A percentile compares a stretch with the other conserved stretches of the same genome.
Conservation (phyloP, 2,329 filamentous ascomycete genomes). For the Hymenoscyphus linearis region DNA sequence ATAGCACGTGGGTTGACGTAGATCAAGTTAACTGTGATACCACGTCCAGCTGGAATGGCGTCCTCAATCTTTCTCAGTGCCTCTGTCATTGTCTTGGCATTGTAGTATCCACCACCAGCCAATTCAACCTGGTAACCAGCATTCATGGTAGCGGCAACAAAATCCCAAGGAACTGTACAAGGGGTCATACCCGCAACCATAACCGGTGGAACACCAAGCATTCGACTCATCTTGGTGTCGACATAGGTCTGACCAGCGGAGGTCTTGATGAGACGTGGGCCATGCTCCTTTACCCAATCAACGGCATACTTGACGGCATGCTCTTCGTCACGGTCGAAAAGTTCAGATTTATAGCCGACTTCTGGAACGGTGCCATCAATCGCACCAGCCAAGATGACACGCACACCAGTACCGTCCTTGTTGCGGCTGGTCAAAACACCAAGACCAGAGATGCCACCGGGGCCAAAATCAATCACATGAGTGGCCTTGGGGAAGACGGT, state of each 20-base stretch:
- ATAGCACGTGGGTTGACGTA: slow-evolving; percentile 87
- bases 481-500: slow-evolving; percentile 87
- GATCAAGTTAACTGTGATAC: slow-evolving; percentile 85
- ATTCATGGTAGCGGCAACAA: slow-evolving; percentile 88
- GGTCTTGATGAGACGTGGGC: slow-evolving; percentile 85
- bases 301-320: slow-evolving; percentile 91
- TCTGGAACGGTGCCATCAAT: slow-evolving; percentile 85
- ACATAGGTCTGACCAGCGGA: slow-evolving; percentile 86
- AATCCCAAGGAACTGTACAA: slow-evolving; percentile 83
- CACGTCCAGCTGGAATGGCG: slow-evolving; percentile 75
- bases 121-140: slow-evolving; percentile 93
- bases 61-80: slow-evolving; percentile 82
- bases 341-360: slow-evolving; percentile 94
- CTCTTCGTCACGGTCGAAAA: slow-evolving; percentile 94
- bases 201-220: slow-evolving; percentile 78
- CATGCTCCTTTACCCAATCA: slow-evolving; percentile 97
- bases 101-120: slow-evolving; percentile 85
- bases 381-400: slow-evolving; percentile 90
- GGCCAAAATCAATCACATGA: slow-evolving; percentile 94
- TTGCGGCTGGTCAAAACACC: slow-evolving; percentile 96
- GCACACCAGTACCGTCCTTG: slow-evolving; percentile 96
- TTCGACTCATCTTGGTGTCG: slow-evolving; percentile 91
- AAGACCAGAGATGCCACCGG: slow-evolving; percentile 92
- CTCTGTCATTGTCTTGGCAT: slow-evolving; percentile 73
- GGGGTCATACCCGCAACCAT: slow-evolving; percentile 96